Percentiles rank a stretch among this genome's conserved stretches.
Conservation (phyloP, 2,329 filamentous ascomycete genomes). For the Fusarium gaditjirri region DNA sequence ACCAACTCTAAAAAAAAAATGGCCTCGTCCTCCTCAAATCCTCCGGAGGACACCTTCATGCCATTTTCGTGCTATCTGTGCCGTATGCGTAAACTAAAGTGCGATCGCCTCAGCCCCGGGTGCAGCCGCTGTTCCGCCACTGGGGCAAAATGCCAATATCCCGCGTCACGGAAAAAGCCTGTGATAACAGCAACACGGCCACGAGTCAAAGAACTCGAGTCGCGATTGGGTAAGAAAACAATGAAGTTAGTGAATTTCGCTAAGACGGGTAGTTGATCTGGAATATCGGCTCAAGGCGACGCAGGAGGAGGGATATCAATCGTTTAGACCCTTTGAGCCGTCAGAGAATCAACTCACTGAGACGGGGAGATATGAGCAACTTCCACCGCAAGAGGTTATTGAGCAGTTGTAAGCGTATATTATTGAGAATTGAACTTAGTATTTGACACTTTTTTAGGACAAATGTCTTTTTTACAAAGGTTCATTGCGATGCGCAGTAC, state of each 20-base stretch:
- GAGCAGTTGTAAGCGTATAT: conserved; percentile 40
- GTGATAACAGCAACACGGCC: conserved; percentile 41
- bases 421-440: rapidly evolving
- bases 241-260: background rate
- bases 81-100: conserved; percentile 45
- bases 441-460: conserved; percentile 24
- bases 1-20: conserved; percentile 1
- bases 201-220: conserved; percentile 45
- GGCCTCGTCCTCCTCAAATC: conserved; percentile 10
- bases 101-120: conserved; percentile 41
- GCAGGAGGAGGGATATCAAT: conserved; percentile 29
- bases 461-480: conserved; percentile 29
- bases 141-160: conserved; percentile 42
- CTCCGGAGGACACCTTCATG: conserved; percentile 15
- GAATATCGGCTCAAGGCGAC: conserved; percentile 37
- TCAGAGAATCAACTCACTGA: conserved; percentile 34
- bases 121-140: conserved; percentile 43
- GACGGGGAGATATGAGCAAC: conserved; percentile 46
- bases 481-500: conserved; percentile 25
- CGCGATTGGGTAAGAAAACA: conserved; percentile 32
- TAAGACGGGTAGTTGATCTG: conserved; percentile 31
- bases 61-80: conserved; percentile 45
- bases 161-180: conserved; percentile 39
- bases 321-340: conserved; percentile 22
- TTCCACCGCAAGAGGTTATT: conserved; percentile 42